A percentile compares a stretch with the other conserved stretches of the same genome.
Evolutionary conservation across 129 eudicot genomes (phyloP).

Genomic region (Logfia minima): DNA sequence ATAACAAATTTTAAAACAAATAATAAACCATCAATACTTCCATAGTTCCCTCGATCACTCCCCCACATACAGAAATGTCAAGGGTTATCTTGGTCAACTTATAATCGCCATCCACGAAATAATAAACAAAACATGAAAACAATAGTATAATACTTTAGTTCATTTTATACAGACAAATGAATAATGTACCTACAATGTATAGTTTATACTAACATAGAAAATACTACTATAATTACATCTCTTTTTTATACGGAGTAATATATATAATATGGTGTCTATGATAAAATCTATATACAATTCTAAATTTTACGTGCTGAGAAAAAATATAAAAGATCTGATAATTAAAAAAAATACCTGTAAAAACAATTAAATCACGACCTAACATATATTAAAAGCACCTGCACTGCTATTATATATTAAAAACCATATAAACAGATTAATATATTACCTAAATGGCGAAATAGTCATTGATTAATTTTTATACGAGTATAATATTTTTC

Average conservation of each 20-base stretch:
- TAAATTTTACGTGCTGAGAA: not conserved
- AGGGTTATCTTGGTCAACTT: conserved; percentile 31
- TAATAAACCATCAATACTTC: not conserved
- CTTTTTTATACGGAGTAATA: not conserved
- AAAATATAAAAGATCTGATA: no score
- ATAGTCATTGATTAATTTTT: no score
- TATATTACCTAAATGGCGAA: no score
- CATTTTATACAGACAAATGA: conserved; percentile 31
- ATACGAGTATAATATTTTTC: no score
- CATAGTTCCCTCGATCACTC: conserved; percentile 18
- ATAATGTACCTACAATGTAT: conserved; percentile 16
- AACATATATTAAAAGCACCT: no score
- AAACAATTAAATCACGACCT: no score
- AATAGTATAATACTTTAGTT: not conserved
- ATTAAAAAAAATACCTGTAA: no score
- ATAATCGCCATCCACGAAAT: conserved; percentile 9
- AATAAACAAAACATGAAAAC: not conserved
- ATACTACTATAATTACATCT: conserved; percentile 5
- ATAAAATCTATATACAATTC: no score
- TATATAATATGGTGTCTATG: conserved; percentile 11
- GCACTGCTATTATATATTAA: no score
- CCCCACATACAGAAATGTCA: conserved; percentile 14
- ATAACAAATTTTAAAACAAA: not conserved
- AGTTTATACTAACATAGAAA: not conserved
- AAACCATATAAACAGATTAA: no score